phyloP scores from a whole-genome alignment of 2,329 filamentous ascomycete genomes.

The Coleophoma eucalyptorum region DNA sequence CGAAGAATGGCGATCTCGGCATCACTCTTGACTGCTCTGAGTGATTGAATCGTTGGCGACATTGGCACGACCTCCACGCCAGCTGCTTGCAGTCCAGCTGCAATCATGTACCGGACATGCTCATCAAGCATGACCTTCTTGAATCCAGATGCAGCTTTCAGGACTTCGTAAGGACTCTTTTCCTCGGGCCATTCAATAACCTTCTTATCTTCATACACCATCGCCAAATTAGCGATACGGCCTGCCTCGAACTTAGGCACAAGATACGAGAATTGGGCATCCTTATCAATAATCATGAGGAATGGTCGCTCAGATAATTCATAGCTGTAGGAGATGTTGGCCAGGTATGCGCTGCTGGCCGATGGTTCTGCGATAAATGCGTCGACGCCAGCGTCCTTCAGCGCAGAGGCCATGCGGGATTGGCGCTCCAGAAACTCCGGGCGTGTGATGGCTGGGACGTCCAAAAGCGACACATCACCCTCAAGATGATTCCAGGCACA shows the following conservation, averaged over 20 bases:
- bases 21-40: constrained; percentile 53
- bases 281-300: constrained; percentile 46
- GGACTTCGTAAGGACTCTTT: constrained; percentile 56
- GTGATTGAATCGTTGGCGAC: constrained; percentile 46
- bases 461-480: constrained; percentile 12
- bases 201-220: constrained; percentile 45
- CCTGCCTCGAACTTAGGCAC: constrained; percentile 57
- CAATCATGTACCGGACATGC: constrained; percentile 60
- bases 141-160: constrained; percentile 36
- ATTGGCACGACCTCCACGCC: constrained; percentile 53
- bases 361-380: constrained; percentile 61
- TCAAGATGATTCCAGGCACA: constrained; percentile 14
- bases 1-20: constrained; percentile 52
- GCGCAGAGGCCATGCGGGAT: constrained; percentile 10
- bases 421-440: constrained; percentile 18
- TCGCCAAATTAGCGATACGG: constrained; percentile 52
- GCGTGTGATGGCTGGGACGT: constrained; percentile 14
- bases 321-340: constrained; percentile 53
- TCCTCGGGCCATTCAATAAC: constrained; percentile 60
- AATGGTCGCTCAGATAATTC: constrained; percentile 62
- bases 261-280: constrained; percentile 54
- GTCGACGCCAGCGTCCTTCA: constrained; percentile 33
- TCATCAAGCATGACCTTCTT: constrained; percentile 55
- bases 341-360: constrained; percentile 60
- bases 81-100: constrained; percentile 46